These are phyloP conservation scores for Parietichytrium sp. DNA, from an alignment of 108 stramenopile genomes.

Conservation along the genomic window DNA sequence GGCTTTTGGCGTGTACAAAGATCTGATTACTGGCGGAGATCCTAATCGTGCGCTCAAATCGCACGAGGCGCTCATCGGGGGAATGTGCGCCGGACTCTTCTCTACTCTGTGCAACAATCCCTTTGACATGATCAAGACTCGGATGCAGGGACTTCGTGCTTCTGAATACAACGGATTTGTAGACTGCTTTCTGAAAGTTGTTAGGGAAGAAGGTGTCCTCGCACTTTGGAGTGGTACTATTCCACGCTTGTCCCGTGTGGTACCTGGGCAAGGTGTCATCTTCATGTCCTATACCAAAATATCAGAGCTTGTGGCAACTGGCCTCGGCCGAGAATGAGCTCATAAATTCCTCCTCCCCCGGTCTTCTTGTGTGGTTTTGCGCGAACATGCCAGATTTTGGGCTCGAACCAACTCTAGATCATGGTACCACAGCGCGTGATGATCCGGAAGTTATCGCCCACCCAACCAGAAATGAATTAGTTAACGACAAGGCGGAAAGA, in stretches of 20 bases:
- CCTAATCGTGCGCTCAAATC: constrained; percentile 36
- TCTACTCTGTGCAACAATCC: constrained; percentile 92
- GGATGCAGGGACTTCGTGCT: constrained; percentile 91
- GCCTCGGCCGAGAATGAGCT: neutral
- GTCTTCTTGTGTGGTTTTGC: neutral
- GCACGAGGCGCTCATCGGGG: constrained; percentile 80
- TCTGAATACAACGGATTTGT: constrained; percentile 75
- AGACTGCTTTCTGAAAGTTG: constrained; percentile 88
- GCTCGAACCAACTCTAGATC: neutral
- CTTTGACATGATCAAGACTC: constrained; percentile 95
- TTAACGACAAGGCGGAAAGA: neutral
- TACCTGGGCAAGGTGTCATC: constrained; percentile 44
- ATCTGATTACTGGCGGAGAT: constrained; percentile 63
- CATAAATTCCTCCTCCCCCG: neutral
- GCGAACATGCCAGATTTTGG: neutral
- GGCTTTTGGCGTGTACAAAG: constrained; percentile 95
- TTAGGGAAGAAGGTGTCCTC: constrained; percentile 75
- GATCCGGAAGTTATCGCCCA: neutral
- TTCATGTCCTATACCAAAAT: constrained; percentile 30
- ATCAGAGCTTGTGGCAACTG: neutral
- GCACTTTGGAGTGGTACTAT: constrained; percentile 91
- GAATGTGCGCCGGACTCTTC: constrained; percentile 94
- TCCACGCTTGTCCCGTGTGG: constrained; percentile 65
- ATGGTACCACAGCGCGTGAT: neutral
- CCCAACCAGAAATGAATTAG: neutral